Conservation (phyloP, 352 stramenopile species). For the Phytophthora fragariae region DNA sequence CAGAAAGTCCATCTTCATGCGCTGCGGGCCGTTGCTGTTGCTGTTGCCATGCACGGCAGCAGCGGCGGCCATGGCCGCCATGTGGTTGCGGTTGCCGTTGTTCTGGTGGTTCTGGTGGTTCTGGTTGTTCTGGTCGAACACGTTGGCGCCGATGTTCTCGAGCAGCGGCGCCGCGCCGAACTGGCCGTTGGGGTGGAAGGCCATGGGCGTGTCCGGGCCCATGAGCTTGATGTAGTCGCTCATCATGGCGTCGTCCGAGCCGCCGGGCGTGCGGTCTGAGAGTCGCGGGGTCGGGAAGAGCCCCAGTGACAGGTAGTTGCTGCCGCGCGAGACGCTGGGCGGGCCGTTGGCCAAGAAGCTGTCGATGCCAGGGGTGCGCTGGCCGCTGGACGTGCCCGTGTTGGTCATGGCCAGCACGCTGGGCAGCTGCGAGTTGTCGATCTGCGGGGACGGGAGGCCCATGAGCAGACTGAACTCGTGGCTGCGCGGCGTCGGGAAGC, state of each 20-base stretch:
- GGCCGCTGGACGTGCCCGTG: conserved; percentile 35
- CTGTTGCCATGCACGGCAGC: conserved; percentile 29
- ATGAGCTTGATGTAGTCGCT: conserved; percentile 83
- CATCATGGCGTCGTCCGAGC: conserved; percentile 68
- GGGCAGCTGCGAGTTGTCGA: conserved; percentile 78
- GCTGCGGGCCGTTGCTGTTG: conserved; percentile 30
- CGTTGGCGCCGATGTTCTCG: conserved; percentile 66
- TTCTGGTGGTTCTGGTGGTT: conserved; percentile 39
- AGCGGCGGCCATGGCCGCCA: conserved; percentile 38
- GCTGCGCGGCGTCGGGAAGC: conserved; percentile 72
- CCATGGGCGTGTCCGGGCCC: conserved; percentile 56
- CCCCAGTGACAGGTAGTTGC: conserved; percentile 62
- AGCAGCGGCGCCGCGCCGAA: conserved; percentile 59
- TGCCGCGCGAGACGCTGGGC: conserved; percentile 60
- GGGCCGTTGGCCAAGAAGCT: conserved; percentile 58
- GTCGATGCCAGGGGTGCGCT: conserved; percentile 46
- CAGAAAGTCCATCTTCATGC: conserved; percentile 71
- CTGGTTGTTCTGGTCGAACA: conserved; percentile 60
- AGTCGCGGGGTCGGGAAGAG: conserved; percentile 63
- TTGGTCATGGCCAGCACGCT: conserved; percentile 80
- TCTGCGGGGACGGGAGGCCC: conserved; percentile 71
- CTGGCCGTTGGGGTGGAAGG: conserved; percentile 52
- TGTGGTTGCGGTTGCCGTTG: conserved; percentile 30
- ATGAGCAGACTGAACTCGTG: conserved; percentile 79
- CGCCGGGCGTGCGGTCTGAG: conserved; percentile 28